Evolutionary conservation across 1,284 basidiomycete genomes (phyloP).

Genomic region (Ceratobasidium sp.): DNA sequence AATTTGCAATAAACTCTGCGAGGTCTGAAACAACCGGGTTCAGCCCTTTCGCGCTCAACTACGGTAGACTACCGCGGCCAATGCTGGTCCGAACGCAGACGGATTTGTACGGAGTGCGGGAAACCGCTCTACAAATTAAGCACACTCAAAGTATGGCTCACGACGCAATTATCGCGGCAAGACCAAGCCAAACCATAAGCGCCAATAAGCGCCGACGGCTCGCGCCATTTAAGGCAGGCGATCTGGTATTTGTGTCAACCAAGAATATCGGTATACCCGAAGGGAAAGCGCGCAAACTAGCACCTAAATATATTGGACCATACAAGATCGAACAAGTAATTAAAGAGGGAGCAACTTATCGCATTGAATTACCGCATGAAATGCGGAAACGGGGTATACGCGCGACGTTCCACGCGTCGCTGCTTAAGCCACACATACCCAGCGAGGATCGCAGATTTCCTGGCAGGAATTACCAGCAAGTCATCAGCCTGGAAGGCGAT

Average conservation of each 20-base stretch:
- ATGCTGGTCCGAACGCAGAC: conserved; percentile 17
- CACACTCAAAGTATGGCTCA: conserved; percentile 47
- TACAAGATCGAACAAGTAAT: conserved; percentile 50
- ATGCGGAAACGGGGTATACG: conserved; percentile 43
- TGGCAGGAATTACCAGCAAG: conserved; percentile 11
- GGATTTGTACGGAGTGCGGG: conserved; percentile 48
- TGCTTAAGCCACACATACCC: conserved; percentile 45
- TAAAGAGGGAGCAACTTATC: conserved; percentile 49
- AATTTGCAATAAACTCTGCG: conserved; percentile 53
- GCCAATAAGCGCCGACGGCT: conserved; percentile 49
- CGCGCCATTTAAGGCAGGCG: conserved; percentile 46
- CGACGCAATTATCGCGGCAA: conserved; percentile 51
- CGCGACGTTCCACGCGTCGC: conserved; percentile 27
- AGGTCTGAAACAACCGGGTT: conserved; percentile 55
- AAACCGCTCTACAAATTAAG: conserved; percentile 25
- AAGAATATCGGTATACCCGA: conserved; percentile 53
- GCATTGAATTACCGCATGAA: conserved; percentile 51
- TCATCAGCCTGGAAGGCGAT: conserved; percentile 8
- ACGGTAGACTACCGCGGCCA: conserved; percentile 52
- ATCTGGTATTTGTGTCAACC: conserved; percentile 52
- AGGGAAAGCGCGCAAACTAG: conserved; percentile 50
- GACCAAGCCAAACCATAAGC: conserved; percentile 49
- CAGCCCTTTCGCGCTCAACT: conserved; percentile 55
- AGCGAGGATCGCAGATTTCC: conserved; percentile 32
- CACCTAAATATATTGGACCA: conserved; percentile 53